A percentile compares a stretch with the other conserved stretches of the same genome.
Conservation (phyloP, 768 basidiomycete species). For the Pisolithus microcarpus region DNA sequence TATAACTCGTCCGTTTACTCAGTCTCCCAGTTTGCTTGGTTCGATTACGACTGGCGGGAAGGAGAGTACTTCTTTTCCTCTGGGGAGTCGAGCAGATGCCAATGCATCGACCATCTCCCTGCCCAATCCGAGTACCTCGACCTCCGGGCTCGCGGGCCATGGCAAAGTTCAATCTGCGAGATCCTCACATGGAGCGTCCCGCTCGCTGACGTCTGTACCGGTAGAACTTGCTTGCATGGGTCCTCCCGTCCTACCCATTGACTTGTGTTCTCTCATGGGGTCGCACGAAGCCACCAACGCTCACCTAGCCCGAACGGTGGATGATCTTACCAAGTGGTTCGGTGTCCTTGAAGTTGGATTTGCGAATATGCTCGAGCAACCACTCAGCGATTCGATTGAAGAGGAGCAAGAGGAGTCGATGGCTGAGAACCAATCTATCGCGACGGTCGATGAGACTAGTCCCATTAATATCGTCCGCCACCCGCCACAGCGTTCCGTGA, state of each 20-base stretch:
- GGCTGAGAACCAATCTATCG: slow-evolving; percentile 15
- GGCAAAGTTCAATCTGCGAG: slow-evolving; percentile 17
- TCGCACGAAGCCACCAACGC: slow-evolving; percentile 52
- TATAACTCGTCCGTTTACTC: slow-evolving; percentile 30
- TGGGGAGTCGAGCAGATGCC: slow-evolving; percentile 23
- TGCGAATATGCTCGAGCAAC: slow-evolving; percentile 52
- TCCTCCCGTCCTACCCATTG: slow-evolving; percentile 55
- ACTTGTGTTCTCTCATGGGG: slow-evolving; percentile 52
- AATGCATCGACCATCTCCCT: slow-evolving; percentile 36
- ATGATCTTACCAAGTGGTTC: slow-evolving; percentile 72
- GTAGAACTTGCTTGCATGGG: slow-evolving; percentile 25
- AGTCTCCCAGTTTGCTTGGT: slow-evolving; percentile 34
- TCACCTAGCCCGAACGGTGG: slow-evolving; percentile 67
- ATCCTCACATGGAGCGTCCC: slow-evolving; percentile 24
- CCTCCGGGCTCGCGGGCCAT: slow-evolving; percentile 18
- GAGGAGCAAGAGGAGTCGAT: slow-evolving; percentile 53
- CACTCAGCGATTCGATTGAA: slow-evolving; percentile 46
- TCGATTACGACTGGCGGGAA: slow-evolving; percentile 18
- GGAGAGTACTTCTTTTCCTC: slow-evolving; percentile 15
- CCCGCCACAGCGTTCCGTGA: slow-evolving; percentile 7
- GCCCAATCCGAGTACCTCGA: slow-evolving; percentile 29
- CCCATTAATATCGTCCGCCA: slow-evolving; percentile 1
- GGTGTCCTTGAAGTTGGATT: slow-evolving; percentile 68
- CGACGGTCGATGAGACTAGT: slow-evolving; percentile 5
- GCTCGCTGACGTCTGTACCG: slow-evolving; percentile 30